A percentile compares a stretch with the other conserved stretches of the same genome.
Evolutionary conservation across 176 grass and related monocot species (phyloP).

Genomic region (Bonia amplexicaulis): DNA sequence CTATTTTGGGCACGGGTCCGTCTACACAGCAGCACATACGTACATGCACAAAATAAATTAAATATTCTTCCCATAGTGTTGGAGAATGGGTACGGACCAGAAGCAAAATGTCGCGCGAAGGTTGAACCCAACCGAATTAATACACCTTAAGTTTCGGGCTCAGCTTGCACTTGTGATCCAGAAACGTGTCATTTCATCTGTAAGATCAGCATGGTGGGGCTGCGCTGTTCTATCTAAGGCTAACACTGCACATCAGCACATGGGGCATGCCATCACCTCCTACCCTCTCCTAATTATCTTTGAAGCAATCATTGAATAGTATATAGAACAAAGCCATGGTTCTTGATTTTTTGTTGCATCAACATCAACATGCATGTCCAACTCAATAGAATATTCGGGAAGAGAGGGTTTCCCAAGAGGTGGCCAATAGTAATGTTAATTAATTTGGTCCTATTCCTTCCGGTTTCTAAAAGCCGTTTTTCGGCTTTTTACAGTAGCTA

Average conservation of each 20-base stretch:
- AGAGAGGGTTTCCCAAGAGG: neutral
- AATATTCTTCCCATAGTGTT: conserved; percentile 1
- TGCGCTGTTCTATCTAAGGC: neutral
- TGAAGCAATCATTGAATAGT: conserved; percentile 24
- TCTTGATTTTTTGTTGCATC: neutral
- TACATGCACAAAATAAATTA: neutral
- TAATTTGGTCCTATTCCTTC: too few relatives aligned
- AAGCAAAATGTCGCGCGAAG: neutral
- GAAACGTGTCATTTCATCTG: neutral
- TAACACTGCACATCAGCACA: neutral
- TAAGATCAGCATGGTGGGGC: neutral
- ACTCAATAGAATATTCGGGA: neutral
- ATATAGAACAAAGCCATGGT: neutral
- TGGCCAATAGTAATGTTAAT: conserved; percentile 17
- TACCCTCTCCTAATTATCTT: neutral
- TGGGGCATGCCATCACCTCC: neutral
- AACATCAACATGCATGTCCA: neutral
- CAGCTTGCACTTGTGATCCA: neutral
- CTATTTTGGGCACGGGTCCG: neutral
- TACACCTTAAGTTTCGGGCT: neutral
- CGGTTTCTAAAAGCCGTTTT: too few relatives aligned
- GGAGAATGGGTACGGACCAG: neutral
- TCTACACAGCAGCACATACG: neutral
- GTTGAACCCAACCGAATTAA: neutral
- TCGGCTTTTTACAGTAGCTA: too few relatives aligned